Percentiles rank a stretch among this genome's conserved stretches.
Conservation (phyloP, 179 eudicot genomes). For the Vitellaria paradoxa region DNA sequence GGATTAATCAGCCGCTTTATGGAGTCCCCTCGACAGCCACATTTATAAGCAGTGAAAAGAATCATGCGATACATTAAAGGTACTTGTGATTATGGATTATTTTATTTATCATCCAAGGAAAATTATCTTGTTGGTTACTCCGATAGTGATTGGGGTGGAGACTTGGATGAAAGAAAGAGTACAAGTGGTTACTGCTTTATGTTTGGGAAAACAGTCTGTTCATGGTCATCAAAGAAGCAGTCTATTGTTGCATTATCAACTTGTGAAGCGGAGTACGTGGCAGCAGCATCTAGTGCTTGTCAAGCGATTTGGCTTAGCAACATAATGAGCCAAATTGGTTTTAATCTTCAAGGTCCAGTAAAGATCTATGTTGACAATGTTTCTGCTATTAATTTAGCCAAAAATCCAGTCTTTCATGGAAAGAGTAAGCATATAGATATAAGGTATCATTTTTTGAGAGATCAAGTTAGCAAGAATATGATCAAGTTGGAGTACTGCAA, state of each 20-base stretch:
- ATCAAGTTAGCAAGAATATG: not conserved
- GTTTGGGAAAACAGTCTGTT: not conserved
- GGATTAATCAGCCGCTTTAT: too few relatives aligned
- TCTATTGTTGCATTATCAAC: not conserved
- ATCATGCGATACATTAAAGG: not conserved
- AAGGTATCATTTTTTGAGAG: not conserved
- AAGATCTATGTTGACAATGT: not conserved
- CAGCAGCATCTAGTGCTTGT: slow-evolving; percentile 8
- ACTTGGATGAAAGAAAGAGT: not conserved
- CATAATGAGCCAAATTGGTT: not conserved
- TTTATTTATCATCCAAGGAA: not conserved
- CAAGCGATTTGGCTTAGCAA: slow-evolving; percentile 12
- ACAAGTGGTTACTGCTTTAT: not conserved
- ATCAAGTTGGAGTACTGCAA: not conserved
- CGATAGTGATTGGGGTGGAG: slow-evolving; percentile 4
- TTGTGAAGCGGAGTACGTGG: not conserved
- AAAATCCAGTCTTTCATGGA: slow-evolving; percentile 2
- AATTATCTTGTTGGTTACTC: not conserved
- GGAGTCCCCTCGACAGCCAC: not conserved
- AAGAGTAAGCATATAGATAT: slow-evolving; percentile 12
- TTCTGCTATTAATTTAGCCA: not conserved
- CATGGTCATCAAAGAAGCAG: slow-evolving; percentile 19
- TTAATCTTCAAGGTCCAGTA: not conserved
- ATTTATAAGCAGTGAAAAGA: slow-evolving; percentile 11
- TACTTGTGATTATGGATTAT: not conserved